Base-by-base conservation (phyloP, 805 yeast species). In the Lipomyces japonicus region DNA sequence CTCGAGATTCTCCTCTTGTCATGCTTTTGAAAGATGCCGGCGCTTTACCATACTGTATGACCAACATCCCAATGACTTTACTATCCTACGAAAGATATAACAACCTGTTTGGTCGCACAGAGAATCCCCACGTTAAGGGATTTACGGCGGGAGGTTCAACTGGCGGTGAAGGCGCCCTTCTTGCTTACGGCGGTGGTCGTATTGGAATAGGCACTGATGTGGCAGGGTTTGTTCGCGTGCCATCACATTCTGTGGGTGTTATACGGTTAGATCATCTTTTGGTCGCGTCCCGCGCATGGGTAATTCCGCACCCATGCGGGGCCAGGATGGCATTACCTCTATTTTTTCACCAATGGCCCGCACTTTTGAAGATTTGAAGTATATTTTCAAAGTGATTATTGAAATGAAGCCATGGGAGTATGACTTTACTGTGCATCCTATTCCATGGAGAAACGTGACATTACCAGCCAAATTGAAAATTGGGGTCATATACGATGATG, bases 191-290 rank as follows among this genome's bases (percentile, higher is more conserved):
- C 46, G 79, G 79, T 3, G 70, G 78, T 6, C 70, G 72, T 67
- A 43, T 82, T 24, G 89, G 81, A 71, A 43, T 62, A 44, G 80
- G 80, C 2, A 67, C 77, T n/a, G 81, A 77, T 47, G 77, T 77
- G 42, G 81, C 80, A 19, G 82, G 82, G 3, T 75, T 79, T 1
- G 77, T 78, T 39, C 71, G 83, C 25, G 65, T 69, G 23, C 83
- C 83, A 1, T 78, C 81, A 2, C 78, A 75, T 6, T 75, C 61
- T 66, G 71, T 41, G 81, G 82, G 18, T 63, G 71, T 42, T 77
- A 73, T 68, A 71, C 79, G 23, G 61, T 79, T 39, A 72, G 76
- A 55, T 74, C 78, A 40, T 71, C 81, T n/a, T 68, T 71, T 14
- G 74, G 73, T 18, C 69, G 83, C 47, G 66, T 78, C 46, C 77